These are phyloP conservation scores for Diphasiastrum complanatum DNA, from an alignment of 83 land plant genomes.

Conservation along the genomic window DNA sequence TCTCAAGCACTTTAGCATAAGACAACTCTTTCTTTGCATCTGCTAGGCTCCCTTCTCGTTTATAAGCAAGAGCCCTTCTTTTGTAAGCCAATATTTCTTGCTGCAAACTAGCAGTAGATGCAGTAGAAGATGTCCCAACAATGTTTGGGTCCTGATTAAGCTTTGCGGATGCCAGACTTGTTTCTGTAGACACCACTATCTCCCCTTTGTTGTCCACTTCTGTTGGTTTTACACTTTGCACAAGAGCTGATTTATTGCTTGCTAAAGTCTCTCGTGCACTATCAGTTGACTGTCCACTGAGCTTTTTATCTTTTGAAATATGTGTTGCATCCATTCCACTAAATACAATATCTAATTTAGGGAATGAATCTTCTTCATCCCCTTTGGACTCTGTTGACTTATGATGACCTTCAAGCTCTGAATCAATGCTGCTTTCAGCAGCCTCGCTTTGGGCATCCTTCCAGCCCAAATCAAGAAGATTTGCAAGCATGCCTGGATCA, in stretches of 20 bases:
- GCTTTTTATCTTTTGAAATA: too few species aligned
- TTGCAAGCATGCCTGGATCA: conserved; percentile 46
- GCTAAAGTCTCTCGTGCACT: too few species aligned
- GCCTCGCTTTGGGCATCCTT: conserved; percentile 15
- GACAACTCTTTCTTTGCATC: conserved; percentile 84
- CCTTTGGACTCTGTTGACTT: conserved; percentile 17
- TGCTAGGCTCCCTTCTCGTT: conserved; percentile 71
- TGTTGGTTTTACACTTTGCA: too few species aligned
- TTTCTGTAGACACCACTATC: too few species aligned
- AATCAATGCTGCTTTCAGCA: neutral
- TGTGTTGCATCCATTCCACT: too few species aligned
- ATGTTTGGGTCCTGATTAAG: neutral
- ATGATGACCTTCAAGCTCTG: neutral
- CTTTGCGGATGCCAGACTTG: conserved; percentile 6
- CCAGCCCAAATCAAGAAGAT: conserved; percentile 57
- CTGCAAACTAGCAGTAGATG: conserved; percentile 26
- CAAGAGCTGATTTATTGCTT: too few species aligned
- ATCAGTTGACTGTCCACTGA: too few species aligned
- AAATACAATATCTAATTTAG: too few species aligned
- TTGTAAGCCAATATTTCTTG: conserved; percentile 50
- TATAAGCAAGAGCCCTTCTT: conserved; percentile 56
- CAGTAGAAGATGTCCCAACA: conserved; percentile 6
- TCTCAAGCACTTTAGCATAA: conserved; percentile 74
- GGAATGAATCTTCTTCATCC: too few species aligned
- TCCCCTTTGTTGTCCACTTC: too few species aligned